Evolutionary conservation across 768 basidiomycete species (phyloP).

Genomic region (Pulveroboletus frians): DNA sequence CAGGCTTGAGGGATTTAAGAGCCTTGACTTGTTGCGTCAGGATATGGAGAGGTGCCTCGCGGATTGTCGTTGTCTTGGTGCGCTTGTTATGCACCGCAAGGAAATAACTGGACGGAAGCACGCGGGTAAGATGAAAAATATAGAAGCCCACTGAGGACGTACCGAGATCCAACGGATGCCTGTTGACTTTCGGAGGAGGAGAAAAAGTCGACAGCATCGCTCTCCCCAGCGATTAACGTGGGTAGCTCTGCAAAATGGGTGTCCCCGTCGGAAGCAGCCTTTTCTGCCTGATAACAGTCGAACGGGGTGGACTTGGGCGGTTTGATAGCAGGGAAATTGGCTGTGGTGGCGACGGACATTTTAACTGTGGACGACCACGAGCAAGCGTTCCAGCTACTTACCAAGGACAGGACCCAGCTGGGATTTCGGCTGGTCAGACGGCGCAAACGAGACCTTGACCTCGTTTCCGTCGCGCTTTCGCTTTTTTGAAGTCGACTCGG

Average conservation of each 20-base stretch:
- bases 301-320: slow-evolving; percentile 58
- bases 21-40: slow-evolving; percentile 79
- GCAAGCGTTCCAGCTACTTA: slow-evolving; percentile 26
- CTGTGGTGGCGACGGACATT: slow-evolving; percentile 31
- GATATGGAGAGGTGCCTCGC: slow-evolving; percentile 63
- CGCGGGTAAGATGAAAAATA: slow-evolving; percentile 2
- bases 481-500: slow-evolving; percentile 37
- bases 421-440: slow-evolving; percentile 31
- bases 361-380: slow-evolving; percentile 26
- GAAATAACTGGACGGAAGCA: slow-evolving; percentile 54
- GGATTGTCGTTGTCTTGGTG: slow-evolving; percentile 64
- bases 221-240: slow-evolving; percentile 71
- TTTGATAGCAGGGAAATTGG: slow-evolving; percentile 60
- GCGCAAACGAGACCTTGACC: slow-evolving; percentile 33
- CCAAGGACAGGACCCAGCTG: slow-evolving; percentile 51
- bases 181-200: slow-evolving; percentile 52
- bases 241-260: slow-evolving; percentile 29
- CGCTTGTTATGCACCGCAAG: slow-evolving; percentile 77
- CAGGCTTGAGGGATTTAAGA: slow-evolving; percentile 58
- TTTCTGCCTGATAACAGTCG: slow-evolving; percentile 48
- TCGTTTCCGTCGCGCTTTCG: slow-evolving; percentile 42
- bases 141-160: slow-evolving; percentile 22
- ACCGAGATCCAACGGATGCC: slow-evolving; percentile 66
- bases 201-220: slow-evolving; percentile 76
- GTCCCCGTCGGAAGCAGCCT: slow-evolving; percentile 21